A percentile compares a stretch with the other conserved stretches of the same genome.
These are phyloP conservation scores for Smallanthus sonchifolius DNA, from an alignment of 129 eudicot species.

Conservation along the genomic window DNA sequence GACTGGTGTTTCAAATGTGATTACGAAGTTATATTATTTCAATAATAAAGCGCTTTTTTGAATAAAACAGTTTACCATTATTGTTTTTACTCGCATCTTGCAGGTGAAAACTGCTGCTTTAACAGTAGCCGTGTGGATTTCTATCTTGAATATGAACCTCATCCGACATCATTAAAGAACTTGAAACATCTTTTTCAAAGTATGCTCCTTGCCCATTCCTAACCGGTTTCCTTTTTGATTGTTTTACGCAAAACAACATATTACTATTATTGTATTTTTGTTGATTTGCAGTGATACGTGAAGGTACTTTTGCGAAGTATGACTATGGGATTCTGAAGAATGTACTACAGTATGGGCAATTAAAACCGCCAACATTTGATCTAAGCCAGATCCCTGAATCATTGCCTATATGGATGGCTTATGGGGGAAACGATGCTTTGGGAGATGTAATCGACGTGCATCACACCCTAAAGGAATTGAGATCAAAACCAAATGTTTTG, in stretches of 20 bases:
- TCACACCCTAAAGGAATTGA: slow-evolving; percentile 63
- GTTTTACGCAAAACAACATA: neutral
- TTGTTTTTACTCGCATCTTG: slow-evolving; percentile 2
- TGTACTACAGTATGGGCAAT: slow-evolving; percentile 46
- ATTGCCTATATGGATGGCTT: slow-evolving; percentile 92
- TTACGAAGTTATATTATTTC: neutral
- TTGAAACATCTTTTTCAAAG: slow-evolving; percentile 93
- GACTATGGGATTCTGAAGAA: slow-evolving; percentile 83
- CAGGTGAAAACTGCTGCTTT: slow-evolving; percentile 93
- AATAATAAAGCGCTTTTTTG: neutral
- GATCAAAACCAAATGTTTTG: slow-evolving; percentile 55
- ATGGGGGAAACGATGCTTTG: slow-evolving; percentile 84
- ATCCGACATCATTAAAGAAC: slow-evolving; percentile 84
- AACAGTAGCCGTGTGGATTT: slow-evolving; percentile 70
- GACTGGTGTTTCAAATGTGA: neutral
- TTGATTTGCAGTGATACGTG: slow-evolving; percentile 77
- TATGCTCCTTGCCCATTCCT: slow-evolving; percentile 26
- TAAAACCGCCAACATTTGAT: slow-evolving; percentile 73
- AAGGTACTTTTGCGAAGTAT: slow-evolving; percentile 82
- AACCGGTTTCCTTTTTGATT: neutral
- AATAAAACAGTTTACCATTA: neutral
- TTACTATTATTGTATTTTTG: neutral
- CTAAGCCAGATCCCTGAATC: slow-evolving; percentile 67
- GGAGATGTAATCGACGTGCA: slow-evolving; percentile 78
- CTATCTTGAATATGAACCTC: slow-evolving; percentile 87